Evolutionary conservation across 116 monocot genomes (phyloP).

Genomic region (Phalaenopsis hybrid): DNA sequence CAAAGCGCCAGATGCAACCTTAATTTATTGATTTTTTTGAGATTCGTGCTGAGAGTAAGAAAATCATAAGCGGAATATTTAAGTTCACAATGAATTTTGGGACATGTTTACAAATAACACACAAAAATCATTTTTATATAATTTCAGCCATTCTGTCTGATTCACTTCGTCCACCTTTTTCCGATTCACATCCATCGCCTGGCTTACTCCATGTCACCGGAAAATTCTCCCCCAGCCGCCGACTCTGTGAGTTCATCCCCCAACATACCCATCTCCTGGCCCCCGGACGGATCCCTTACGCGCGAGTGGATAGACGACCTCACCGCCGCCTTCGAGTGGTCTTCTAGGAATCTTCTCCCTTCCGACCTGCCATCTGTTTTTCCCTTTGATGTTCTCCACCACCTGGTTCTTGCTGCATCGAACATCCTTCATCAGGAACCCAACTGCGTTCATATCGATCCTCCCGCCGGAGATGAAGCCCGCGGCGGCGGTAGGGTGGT

Average conservation of each 20-base stretch:
- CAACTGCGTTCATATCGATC: constrained; percentile 58
- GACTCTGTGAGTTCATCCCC: not conserved
- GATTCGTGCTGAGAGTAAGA: no score
- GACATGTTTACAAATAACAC: no score
- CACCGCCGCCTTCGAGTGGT: constrained; percentile 52
- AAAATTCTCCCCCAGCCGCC: not conserved
- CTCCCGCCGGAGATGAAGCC: constrained; percentile 9
- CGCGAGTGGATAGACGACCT: constrained; percentile 53
- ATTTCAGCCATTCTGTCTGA: no score
- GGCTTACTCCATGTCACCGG: no score
- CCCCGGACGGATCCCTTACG: constrained; percentile 44
- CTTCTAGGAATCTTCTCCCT: constrained; percentile 53
- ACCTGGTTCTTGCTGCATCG: constrained; percentile 65
- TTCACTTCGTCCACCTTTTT: no score
- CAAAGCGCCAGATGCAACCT: no score
- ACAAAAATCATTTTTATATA: no score
- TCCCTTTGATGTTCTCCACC: constrained; percentile 45
- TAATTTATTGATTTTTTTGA: no score
- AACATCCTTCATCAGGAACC: constrained; percentile 80
- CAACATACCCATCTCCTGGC: constrained; percentile 51
- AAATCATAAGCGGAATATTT: no score
- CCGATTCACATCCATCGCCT: no score
- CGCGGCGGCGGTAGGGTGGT: constrained; percentile 32
- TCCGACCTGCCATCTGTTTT: constrained; percentile 57
- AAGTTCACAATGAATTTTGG: no score